Evolutionary conservation across 2,329 filamentous ascomycete genomes (phyloP).

Genomic region (Pseudogymnoascus sp.): DNA sequence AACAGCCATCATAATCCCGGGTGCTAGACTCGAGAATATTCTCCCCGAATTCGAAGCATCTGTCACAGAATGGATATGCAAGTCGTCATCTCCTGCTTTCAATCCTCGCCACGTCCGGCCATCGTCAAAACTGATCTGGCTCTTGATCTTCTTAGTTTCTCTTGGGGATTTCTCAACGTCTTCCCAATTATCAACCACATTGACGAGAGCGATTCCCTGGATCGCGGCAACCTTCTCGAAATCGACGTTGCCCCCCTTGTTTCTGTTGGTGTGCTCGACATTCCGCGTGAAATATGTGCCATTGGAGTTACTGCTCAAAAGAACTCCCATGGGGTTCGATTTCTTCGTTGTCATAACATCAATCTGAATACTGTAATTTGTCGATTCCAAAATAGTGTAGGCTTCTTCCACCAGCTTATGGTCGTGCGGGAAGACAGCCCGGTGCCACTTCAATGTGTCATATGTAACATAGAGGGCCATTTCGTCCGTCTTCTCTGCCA

Average conservation of each 20-base stretch:
- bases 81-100: constrained; percentile 53
- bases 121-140: constrained; percentile 90
- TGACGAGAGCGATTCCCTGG: constrained; percentile 86
- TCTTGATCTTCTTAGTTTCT: constrained; percentile 59
- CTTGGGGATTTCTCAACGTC: constrained; percentile 51
- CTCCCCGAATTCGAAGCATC: constrained; percentile 72
- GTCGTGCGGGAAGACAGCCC: constrained; percentile 76
- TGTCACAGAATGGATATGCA: constrained; percentile 91
- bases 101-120: constrained; percentile 75
- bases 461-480: constrained; percentile 85
- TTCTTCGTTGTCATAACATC: constrained; percentile 70
- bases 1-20: constrained; percentile 86
- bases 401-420: constrained; percentile 76
- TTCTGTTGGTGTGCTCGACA: constrained; percentile 84
- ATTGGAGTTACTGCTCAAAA: constrained; percentile 96
- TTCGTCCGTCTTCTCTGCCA: constrained; percentile 73
- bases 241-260: constrained; percentile 67
- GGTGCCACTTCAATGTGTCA: constrained; percentile 80
- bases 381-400: constrained; percentile 91
- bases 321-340: constrained; percentile 67
- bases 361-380: constrained; percentile 95
- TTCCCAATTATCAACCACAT: constrained; percentile 78
- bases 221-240: constrained; percentile 91
- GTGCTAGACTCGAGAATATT: constrained; percentile 88
- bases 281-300: constrained; percentile 94